phyloP scores from a whole-genome alignment of 371 early-diverging fungal species.

The Dichotomocladium elegans region DNA sequence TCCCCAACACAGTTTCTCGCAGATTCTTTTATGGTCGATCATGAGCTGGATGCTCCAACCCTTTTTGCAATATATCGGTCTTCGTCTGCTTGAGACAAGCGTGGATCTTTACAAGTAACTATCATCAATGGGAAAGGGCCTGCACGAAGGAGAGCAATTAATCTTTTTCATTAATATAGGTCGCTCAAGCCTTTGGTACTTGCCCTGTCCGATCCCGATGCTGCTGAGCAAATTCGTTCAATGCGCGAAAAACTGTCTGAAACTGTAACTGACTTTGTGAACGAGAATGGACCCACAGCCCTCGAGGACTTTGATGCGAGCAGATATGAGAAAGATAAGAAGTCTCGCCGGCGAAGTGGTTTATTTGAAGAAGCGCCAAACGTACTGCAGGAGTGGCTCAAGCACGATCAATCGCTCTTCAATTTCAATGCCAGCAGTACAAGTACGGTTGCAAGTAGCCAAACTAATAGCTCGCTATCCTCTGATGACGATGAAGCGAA shows the following conservation, averaged over 20 bases:
- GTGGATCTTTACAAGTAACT: conserved; percentile 53
- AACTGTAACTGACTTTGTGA: conserved; percentile 32
- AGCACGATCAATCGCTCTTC: conserved; percentile 5
- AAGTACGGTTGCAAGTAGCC: not conserved
- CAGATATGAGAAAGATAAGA: conserved; percentile 17
- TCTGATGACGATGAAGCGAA: too few relatives aligned
- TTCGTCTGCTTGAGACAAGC: conserved; percentile 56
- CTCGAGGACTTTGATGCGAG: conserved; percentile 33
- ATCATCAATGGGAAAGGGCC: not conserved
- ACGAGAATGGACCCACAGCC: conserved; percentile 32
- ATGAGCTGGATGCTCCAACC: conserved; percentile 42
- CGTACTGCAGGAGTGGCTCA: conserved; percentile 7
- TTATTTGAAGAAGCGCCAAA: conserved; percentile 1
- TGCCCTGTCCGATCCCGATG: conserved; percentile 13
- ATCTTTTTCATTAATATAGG: conserved; percentile 5
- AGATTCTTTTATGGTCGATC: conserved; percentile 2
- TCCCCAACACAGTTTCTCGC: not conserved
- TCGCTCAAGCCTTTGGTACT: conserved; percentile 22
- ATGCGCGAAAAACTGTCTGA: conserved; percentile 29
- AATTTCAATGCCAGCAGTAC: conserved; percentile 3
- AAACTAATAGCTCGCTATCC: too few relatives aligned
- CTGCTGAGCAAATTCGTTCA: conserved; percentile 15
- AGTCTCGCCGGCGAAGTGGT: not conserved
- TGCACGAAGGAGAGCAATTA: not conserved
- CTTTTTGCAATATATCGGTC: conserved; percentile 45